These are phyloP conservation scores for Botrytis sinoallii DNA, from an alignment of 2,329 filamentous ascomycete genomes.

Conservation along the genomic window DNA sequence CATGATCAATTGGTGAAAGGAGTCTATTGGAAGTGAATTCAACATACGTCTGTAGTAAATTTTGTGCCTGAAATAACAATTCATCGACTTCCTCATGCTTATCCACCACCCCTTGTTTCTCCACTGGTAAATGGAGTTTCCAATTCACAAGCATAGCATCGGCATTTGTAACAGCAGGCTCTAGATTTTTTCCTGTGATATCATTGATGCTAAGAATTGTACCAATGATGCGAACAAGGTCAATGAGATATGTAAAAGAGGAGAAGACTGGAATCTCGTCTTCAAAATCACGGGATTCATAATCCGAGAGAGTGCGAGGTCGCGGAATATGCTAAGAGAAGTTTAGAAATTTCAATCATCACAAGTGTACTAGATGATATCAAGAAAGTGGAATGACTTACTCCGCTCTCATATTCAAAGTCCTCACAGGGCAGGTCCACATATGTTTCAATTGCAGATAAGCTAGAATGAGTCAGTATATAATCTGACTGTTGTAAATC, in stretches of 20 bases:
- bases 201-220: slow-evolving; percentile 37
- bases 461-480: slow-evolving; percentile 17
- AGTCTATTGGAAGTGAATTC: neutral
- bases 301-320: slow-evolving; percentile 39
- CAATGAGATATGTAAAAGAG: slow-evolving; percentile 42
- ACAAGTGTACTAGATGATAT: slow-evolving; percentile 9
- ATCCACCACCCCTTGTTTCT: slow-evolving; percentile 42
- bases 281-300: slow-evolving; percentile 39
- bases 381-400: slow-evolving; percentile 29
- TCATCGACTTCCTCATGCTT: slow-evolving; percentile 41
- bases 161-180: slow-evolving; percentile 36
- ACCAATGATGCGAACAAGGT: slow-evolving; percentile 39
- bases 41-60: slow-evolving; percentile 40
- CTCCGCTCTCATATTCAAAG: slow-evolving; percentile 42
- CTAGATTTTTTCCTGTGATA: slow-evolving; percentile 29
- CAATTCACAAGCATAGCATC: slow-evolving; percentile 42
- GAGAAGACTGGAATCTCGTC: slow-evolving; percentile 40
- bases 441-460: slow-evolving; percentile 36
- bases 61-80: slow-evolving; percentile 41
- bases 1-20: neutral
- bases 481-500: neutral
- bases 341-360: slow-evolving; percentile 18
- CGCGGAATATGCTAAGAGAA: slow-evolving; percentile 38
- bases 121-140: slow-evolving; percentile 41
- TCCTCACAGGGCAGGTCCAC: slow-evolving; percentile 44